Evolutionary conservation across 2,329 filamentous ascomycete species (phyloP), one percentile per base, ranked within the genome.

Genomic region (Fusarium sp.): DNA sequence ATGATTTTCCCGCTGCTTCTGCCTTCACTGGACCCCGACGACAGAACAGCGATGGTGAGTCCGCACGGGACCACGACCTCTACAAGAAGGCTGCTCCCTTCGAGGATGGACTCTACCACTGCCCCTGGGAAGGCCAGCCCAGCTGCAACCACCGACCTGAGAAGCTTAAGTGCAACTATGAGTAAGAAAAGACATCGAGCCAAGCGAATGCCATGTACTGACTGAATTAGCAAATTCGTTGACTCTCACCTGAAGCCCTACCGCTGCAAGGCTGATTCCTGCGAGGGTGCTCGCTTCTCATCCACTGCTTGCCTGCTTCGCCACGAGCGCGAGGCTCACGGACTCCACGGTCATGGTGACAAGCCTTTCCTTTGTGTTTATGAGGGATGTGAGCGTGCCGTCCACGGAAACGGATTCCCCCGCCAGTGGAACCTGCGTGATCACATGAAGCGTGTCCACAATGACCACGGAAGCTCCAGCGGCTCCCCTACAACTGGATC

Each of bases 101-200:
- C 42, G 79, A 85, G 34, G 93, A 97, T 81, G 94, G 93, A 77
- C 88, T 97, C 62, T 98, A 96, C 83, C 93, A 97, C 83, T 98
- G 95, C 85, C 95, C 95, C 8, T 96, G 91, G 85, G 90, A 91
- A 79, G 91, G 89, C 74, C 85, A 90, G 65, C 61, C 82, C 31
- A 84, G 79, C 77, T 98, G 95, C 88, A 92, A 88, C 80, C 95
- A 98, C 89, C 92, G 93, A 83, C 89, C 94, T 42, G 96, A 97
- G 77, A 96, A 97, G 84, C 92, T 98, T 75, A 98, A 98, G 88
- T 98, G 95, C 90, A 97, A 97, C 83, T 98, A 98, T 79, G 94
- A 98, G 94, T 97, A 91, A 88, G 93, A 51, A 39, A 12, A 83
- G 25, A 23, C 6, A 23, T 5, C 23, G 19, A 23, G 44, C 19